Conservation (phyloP, 192 early-diverging fungal species). For the Linderina pennispora region DNA sequence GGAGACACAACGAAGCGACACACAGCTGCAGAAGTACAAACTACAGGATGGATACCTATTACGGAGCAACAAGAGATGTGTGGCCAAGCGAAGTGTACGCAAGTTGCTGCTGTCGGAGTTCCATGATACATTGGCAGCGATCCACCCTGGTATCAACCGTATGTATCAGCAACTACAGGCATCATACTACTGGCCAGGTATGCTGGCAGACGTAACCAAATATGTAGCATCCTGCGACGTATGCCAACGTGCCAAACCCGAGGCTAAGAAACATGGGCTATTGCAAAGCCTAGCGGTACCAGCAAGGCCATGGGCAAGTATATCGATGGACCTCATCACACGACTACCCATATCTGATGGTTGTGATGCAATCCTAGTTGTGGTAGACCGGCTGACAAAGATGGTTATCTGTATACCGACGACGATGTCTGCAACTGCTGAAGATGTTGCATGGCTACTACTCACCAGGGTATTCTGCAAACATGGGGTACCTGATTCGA, state of each 20-base stretch:
- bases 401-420: conserved; percentile 4
- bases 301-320: conserved; percentile 1
- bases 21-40: conserved; percentile 5
- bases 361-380: conserved; percentile 7
- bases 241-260: conserved; percentile 3
- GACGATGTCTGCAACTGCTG: no score
- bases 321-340: conserved; percentile 17
- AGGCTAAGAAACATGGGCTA: background rate
- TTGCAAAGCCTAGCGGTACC: background rate
- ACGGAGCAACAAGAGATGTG: conserved; percentile 1
- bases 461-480: conserved; percentile 12
- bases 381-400: conserved; percentile 6
- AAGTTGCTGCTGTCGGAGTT: conserved; percentile 1
- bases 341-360: conserved; percentile 3
- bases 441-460: conserved; percentile 13
- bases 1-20: no score
- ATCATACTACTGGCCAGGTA: conserved; percentile 3
- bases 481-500: conserved; percentile 35
- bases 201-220: conserved; percentile 3
- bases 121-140: conserved; percentile 1
- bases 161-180: conserved; percentile 1
- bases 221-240: conserved; percentile 4
- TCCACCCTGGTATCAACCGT: conserved; percentile 4
- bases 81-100: background rate
- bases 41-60: background rate